Evolutionary conservation across 805 yeast genomes (phyloP).

Genomic region (Saccharomycopsis schoenii): DNA sequence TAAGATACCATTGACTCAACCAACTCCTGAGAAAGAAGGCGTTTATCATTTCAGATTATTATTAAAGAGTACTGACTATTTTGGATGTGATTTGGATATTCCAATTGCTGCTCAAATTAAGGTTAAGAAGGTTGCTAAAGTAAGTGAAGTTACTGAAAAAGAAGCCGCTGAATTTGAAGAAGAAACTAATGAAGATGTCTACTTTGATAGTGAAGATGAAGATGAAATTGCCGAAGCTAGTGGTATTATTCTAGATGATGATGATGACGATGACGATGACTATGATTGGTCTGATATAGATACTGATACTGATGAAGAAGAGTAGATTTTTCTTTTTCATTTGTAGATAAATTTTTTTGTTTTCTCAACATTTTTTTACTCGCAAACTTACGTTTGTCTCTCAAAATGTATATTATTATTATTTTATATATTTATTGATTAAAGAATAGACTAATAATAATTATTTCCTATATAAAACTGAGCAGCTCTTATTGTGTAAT

Average conservation of each 20-base stretch:
- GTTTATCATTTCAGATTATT: slow-evolving; percentile 57
- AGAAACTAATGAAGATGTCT: slow-evolving; percentile 29
- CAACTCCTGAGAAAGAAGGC: slow-evolving; percentile 71
- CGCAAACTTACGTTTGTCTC: background rate
- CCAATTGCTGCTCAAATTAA: slow-evolving; percentile 60
- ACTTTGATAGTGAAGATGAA: slow-evolving; percentile 28
- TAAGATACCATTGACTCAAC: slow-evolving; percentile 61
- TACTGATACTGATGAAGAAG: slow-evolving; percentile 56
- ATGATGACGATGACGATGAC: slow-evolving; percentile 27
- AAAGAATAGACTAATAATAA: background rate
- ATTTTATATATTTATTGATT: background rate
- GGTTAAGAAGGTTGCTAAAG: slow-evolving; percentile 25
- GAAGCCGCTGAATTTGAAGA: slow-evolving; percentile 36
- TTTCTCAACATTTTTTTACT: background rate
- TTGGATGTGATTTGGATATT: slow-evolving; percentile 70
- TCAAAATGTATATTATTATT: background rate
- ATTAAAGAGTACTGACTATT: slow-evolving; percentile 65
- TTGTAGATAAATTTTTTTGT: background rate
- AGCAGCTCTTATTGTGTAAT: too few relatives aligned
- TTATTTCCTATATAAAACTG: background rate
- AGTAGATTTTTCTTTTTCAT: slow-evolving; percentile 20
- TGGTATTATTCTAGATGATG: slow-evolving; percentile 31
- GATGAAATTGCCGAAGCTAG: slow-evolving; percentile 24
- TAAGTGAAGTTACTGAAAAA: slow-evolving; percentile 45
- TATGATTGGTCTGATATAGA: slow-evolving; percentile 43